Conservation (phyloP, 805 yeast genomes). For the Teunomyces cretensis region DNA sequence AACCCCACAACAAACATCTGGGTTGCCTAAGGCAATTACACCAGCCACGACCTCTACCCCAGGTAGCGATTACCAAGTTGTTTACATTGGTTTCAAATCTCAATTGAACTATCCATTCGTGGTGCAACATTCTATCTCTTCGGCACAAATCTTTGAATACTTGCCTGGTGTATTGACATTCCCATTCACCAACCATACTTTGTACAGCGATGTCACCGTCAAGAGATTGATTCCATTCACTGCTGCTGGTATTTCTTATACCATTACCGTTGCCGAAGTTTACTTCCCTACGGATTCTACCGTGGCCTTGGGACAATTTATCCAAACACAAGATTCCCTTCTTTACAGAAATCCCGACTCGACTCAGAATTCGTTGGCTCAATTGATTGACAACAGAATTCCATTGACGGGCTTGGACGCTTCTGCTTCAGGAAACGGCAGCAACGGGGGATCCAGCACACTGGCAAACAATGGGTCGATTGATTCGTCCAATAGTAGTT, state of each 20-base stretch:
- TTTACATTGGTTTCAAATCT: conserved; percentile 76
- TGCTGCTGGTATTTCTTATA: conserved; percentile 51
- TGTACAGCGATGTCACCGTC: conserved; percentile 52
- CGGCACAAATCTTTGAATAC: conserved; percentile 83
- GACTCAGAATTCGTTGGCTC: conserved; percentile 57
- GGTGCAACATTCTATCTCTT: conserved; percentile 66
- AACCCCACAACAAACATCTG: conserved; percentile 41
- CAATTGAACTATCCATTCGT: conserved; percentile 84
- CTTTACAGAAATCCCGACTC: conserved; percentile 61
- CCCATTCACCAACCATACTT: conserved; percentile 49
- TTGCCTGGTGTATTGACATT: conserved; percentile 70
- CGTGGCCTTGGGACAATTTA: conserved; percentile 44
- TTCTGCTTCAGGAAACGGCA: conserved; percentile 5
- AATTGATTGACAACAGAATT: conserved; percentile 69
- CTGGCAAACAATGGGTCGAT: conserved; percentile 34
- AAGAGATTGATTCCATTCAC: conserved; percentile 74
- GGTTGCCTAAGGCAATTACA: conserved; percentile 75
- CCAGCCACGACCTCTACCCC: conserved; percentile 56
- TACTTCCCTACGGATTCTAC: conserved; percentile 67
- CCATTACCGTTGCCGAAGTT: conserved; percentile 85
- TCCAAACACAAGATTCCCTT: conserved; percentile 52
- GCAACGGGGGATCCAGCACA: conserved; percentile 1
- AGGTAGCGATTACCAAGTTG: conserved; percentile 47
- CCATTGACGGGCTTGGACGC: conserved; percentile 50
- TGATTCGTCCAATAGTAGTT: conserved; percentile 19